A percentile compares a stretch with the other conserved stretches of the same genome.
phyloP scores from a whole-genome alignment of 2,329 filamentous ascomycete species.

The Orbilia javanica region DNA sequence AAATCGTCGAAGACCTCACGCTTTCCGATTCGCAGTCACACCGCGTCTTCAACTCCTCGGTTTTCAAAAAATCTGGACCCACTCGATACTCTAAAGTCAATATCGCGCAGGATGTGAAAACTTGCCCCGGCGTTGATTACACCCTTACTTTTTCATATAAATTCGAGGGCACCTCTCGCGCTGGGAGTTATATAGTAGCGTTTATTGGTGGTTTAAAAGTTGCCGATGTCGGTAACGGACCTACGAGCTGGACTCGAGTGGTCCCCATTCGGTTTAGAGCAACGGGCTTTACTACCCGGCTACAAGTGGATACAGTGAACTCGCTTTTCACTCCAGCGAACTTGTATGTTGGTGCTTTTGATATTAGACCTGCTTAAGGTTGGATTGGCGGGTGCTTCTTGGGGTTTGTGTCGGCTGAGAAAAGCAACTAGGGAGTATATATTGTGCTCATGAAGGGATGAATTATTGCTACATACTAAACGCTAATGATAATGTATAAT shows the following conservation, averaged over 20 bases:
- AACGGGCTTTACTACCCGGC: neutral
- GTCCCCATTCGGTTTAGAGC: neutral
- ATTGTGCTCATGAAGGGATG: too few relatives aligned
- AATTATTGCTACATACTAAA: too few relatives aligned
- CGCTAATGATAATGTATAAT: too few relatives aligned
- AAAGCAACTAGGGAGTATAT: too few relatives aligned
- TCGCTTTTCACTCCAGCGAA: neutral
- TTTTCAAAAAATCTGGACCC: neutral
- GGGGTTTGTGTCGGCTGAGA: neutral
- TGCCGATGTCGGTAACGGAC: neutral
- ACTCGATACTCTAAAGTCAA: conserved; percentile 9
- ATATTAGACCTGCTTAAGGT: neutral
- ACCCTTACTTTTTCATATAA: conserved; percentile 11
- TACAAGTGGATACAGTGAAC: neutral
- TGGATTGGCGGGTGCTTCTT: neutral
- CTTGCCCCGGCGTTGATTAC: conserved; percentile 28
- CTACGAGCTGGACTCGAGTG: neutral
- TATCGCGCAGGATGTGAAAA: conserved; percentile 29
- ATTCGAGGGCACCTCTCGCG: neutral
- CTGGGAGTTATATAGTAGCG: neutral
- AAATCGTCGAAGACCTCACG: neutral
- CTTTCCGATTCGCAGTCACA: neutral
- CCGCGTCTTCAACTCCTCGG: neutral
- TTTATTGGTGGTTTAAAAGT: neutral
- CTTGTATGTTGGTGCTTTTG: neutral